Base-by-base conservation (phyloP, 2,329 filamentous ascomycete genomes). In the Epichloe uncinata region DNA sequence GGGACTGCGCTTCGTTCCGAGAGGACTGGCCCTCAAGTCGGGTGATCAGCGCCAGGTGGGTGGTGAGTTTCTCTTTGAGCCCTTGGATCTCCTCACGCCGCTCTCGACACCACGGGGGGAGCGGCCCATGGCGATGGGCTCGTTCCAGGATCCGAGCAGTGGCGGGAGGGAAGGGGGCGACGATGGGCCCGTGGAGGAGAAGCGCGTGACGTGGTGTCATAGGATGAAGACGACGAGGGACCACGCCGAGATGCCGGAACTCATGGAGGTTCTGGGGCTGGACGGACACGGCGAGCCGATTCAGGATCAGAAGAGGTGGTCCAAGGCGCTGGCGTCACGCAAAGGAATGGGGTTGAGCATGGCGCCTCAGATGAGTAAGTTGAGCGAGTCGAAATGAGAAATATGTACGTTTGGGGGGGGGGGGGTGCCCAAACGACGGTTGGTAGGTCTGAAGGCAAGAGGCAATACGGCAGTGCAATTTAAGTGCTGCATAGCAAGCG, bases 221-320 rank as follows among this genome's bases (percentile, higher is more conserved):
- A 74, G 86, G 30, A 94, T 94, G 87, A 73, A 73, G 61, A 85
- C 79, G 51, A 91, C 86, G 12, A 70, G 87, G 45, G 87, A 90
- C 56, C 87, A 94, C 61, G 77, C 78, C 1, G 85, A 89, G 69
- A 71, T 90, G 1, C 73, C 74, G 0, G 81, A 82, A 62, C 58
- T 89, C 50, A 77, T 79, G 66, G 70, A 77, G 57, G 64, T 86
- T 12, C 63, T 88, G 43, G 82, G 82, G 0, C 58, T 84, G 5
- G 70, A 75, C 45, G 71, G 66, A 2, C 59, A 66, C 40, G 68
- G 66, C 4, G 54, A 65, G 56, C 55, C 66, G 0, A 66, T 63
- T 38, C 63, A 65, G 47, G 66, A 73, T 45, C 57, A 58, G 52
- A 71, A 71, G 60, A 60, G 69, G 43, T 77, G 73, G 73, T 59